Percentiles rank a stretch among this genome's conserved stretches.
Evolutionary conservation across 2,329 filamentous ascomycete species (phyloP).

Genomic region (Aquanectria penicillioides): DNA sequence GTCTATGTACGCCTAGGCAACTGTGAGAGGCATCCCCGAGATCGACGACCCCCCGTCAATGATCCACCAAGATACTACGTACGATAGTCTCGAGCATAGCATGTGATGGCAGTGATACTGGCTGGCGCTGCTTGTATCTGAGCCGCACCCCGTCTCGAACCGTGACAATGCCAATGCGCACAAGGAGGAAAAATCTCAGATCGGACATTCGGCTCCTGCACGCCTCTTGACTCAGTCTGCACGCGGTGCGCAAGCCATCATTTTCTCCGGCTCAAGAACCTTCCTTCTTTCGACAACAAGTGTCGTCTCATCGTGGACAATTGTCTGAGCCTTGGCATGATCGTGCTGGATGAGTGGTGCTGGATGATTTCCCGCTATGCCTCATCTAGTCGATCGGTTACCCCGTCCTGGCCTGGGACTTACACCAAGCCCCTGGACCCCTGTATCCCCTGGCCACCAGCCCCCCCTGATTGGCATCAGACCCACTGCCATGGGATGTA

Average conservation of each 20-base stretch:
- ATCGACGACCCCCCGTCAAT: slow-evolving; percentile 24
- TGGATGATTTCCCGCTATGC: slow-evolving; percentile 33
- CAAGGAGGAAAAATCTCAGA: slow-evolving; percentile 7
- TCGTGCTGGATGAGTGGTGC: slow-evolving; percentile 35
- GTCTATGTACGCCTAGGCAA: slow-evolving; percentile 14
- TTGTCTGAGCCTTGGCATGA: slow-evolving; percentile 36
- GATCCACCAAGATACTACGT: slow-evolving; percentile 1
- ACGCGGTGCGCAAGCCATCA: slow-evolving; percentile 10
- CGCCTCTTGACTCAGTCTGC: slow-evolving; percentile 20
- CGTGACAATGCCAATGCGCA: slow-evolving; percentile 14
- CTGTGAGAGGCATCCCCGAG: slow-evolving; percentile 14
- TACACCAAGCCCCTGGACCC: slow-evolving; percentile 30
- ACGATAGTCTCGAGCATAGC: slow-evolving; percentile 8
- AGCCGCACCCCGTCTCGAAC: slow-evolving; percentile 26
- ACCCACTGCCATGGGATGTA: slow-evolving; percentile 28
- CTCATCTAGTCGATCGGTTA: slow-evolving; percentile 34
- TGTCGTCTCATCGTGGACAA: slow-evolving; percentile 33
- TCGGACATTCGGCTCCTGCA: not conserved
- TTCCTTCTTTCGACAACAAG: slow-evolving; percentile 25
- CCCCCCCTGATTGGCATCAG: slow-evolving; percentile 39
- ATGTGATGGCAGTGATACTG: slow-evolving; percentile 26
- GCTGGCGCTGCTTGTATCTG: slow-evolving; percentile 23
- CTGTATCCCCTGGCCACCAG: slow-evolving; percentile 19
- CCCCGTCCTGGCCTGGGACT: slow-evolving; percentile 24
- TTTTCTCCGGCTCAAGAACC: slow-evolving; percentile 15